Percentiles rank a stretch among this genome's conserved stretches.
These are phyloP conservation scores for Kuraishia borneana DNA, from an alignment of 805 yeast genomes.

Conservation along the genomic window DNA sequence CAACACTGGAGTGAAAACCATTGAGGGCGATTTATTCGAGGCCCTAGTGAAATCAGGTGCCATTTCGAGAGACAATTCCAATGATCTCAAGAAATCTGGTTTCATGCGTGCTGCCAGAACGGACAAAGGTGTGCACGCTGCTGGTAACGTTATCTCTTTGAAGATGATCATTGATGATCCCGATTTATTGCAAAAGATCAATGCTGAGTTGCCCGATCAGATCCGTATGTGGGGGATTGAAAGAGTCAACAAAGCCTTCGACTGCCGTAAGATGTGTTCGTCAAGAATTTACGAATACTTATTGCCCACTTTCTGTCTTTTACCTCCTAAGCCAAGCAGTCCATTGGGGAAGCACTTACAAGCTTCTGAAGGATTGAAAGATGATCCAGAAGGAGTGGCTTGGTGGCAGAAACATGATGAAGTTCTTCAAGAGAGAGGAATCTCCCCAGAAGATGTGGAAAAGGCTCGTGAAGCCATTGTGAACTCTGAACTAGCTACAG, in stretches of 20 bases:
- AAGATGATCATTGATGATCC: slow-evolving; percentile 79
- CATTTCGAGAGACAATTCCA: slow-evolving; percentile 73
- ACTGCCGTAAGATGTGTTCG: slow-evolving; percentile 90
- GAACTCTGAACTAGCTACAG: slow-evolving; percentile 23
- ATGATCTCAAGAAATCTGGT: slow-evolving; percentile 78
- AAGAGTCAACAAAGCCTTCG: slow-evolving; percentile 83
- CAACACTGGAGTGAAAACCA: slow-evolving; percentile 80
- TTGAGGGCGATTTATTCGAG: slow-evolving; percentile 78
- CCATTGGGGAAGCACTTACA: slow-evolving; percentile 49
- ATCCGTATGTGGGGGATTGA: slow-evolving; percentile 90
- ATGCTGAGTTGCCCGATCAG: slow-evolving; percentile 66
- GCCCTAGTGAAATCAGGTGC: slow-evolving; percentile 87
- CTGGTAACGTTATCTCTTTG: slow-evolving; percentile 81
- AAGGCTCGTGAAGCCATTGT: slow-evolving; percentile 23
- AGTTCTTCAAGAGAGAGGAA: slow-evolving; percentile 25
- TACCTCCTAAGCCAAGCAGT: slow-evolving; percentile 81
- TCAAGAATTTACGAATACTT: slow-evolving; percentile 93
- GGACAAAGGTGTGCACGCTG: slow-evolving; percentile 97
- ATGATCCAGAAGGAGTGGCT: slow-evolving; percentile 55
- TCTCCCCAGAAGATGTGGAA: slow-evolving; percentile 25
- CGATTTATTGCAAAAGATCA: slow-evolving; percentile 63
- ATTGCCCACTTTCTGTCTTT: slow-evolving; percentile 80
- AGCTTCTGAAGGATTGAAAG: slow-evolving; percentile 38
- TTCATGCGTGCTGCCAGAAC: slow-evolving; percentile 84
- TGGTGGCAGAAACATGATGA: slow-evolving; percentile 55